Evolutionary conservation across 768 basidiomycete genomes (phyloP), one percentile per base, ranked within the genome.

Genomic region (Lyophyllum semitale): DNA sequence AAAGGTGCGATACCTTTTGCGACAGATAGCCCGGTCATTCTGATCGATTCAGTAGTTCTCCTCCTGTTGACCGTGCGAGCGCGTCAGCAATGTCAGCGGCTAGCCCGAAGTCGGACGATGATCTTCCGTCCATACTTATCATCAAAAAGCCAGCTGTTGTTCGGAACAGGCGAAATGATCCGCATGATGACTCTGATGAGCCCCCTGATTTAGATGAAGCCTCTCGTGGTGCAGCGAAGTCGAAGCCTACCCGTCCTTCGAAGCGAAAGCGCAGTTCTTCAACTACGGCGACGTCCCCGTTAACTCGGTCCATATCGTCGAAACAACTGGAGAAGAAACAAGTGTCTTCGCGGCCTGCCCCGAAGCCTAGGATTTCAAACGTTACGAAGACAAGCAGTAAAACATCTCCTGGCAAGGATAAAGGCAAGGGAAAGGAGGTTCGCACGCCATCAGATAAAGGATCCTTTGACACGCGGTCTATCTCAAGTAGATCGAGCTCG

Each of bases 61-160:
- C 33, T 37, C 48, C 51, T 23, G 38, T 45, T 50, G 56, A 54
- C 32, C n/a, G 9, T 18, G 18, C 42, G 13, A 33, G 25, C 30
- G 41, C 30, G 55, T 41, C 47, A 43, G 55, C 47, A 44, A 56
- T 20, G 7, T 18, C 48, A 41, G 15, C 18, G 9, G n/a, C 48
- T 8, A 54, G 35, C 33, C 45, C 50, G 43, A 48, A 45, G 15
- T 26, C 49, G 51, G 56, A 49, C 41, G 51, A 53, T 47, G 26
- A 61, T 46, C 72, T 74, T 59, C 68, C 71, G 5, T 70, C 70
- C 57, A 71, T 70, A 43, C 58, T 71, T 20, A 70, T 70, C 25
- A 55, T 63, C 48, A 63, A 59, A 51, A 58, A 60, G 52, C 50
- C 48, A 48, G 30, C 32, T 15, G 46, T 18, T 18, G 20, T 45